phyloP scores from a whole-genome alignment of 805 yeast genomes.

The Starmerella sirachaensis region DNA sequence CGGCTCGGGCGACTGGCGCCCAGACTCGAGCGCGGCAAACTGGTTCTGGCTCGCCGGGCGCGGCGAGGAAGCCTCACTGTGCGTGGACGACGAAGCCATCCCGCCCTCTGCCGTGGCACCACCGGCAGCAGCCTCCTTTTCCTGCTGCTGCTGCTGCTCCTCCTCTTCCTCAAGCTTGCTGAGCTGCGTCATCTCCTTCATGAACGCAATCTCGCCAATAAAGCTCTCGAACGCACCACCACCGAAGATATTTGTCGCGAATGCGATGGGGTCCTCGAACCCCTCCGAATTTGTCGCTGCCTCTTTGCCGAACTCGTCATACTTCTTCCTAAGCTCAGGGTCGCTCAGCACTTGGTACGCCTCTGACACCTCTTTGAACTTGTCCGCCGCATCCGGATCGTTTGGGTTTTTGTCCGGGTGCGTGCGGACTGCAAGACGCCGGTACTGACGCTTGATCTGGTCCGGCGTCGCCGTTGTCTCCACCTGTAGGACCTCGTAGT shows the following conservation, averaged over 20 bases:
- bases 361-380: constrained; percentile 63
- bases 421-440: constrained; percentile 75
- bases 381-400: constrained; percentile 77
- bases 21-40: background rate
- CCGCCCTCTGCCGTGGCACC: background rate
- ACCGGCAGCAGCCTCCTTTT: constrained; percentile 12
- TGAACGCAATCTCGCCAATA: constrained; percentile 76
- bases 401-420: constrained; percentile 98
- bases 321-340: constrained; percentile 49
- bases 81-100: no score
- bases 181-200: constrained; percentile 61
- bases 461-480: constrained; percentile 55
- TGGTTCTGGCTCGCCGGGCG: background rate
- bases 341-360: constrained; percentile 59
- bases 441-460: constrained; percentile 87
- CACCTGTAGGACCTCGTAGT: constrained; percentile 72
- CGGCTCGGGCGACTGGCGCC: background rate
- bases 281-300: constrained; percentile 58
- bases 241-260: constrained; percentile 75
- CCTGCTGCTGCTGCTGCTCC: constrained; percentile 9
- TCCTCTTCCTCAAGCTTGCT: constrained; percentile 41
- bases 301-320: constrained; percentile 79
- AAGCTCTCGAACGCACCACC: constrained; percentile 79
- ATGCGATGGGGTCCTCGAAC: constrained; percentile 73
- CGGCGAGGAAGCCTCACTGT: no score